Conservation (phyloP, 176 grass and related monocot species). For the Avena eriantha region DNA sequence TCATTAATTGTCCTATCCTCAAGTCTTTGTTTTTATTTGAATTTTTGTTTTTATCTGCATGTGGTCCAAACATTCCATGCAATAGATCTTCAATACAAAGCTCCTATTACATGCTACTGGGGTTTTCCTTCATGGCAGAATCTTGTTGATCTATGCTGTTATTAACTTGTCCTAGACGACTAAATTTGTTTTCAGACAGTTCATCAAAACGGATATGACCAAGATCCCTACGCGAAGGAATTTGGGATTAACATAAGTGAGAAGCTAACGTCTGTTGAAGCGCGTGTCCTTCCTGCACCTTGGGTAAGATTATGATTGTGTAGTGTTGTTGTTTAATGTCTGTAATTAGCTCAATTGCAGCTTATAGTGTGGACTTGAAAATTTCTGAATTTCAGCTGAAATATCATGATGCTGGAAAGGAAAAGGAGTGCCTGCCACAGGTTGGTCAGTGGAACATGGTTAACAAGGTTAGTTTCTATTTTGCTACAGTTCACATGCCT, state of each 20-base stretch:
- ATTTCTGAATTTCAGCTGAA: conserved; percentile 70
- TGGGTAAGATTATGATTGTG: conserved; percentile 60
- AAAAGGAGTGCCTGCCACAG: conserved; percentile 98
- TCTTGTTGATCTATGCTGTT: neutral
- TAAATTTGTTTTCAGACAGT: conserved; percentile 79
- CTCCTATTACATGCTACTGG: conserved; percentile 30
- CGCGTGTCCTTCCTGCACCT: conserved; percentile 96
- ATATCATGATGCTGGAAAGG: conserved; percentile 95
- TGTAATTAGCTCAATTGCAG: neutral
- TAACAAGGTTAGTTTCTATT: conserved; percentile 75
- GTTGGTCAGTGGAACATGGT: conserved; percentile 99
- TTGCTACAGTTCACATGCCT: neutral
- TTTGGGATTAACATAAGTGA: conserved; percentile 98
- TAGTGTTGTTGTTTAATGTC: conserved; percentile 30
- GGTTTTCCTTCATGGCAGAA: conserved; percentile 12
- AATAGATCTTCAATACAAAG: conserved; percentile 12
- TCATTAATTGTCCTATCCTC: conserved; percentile 25
- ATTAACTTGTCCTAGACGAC: neutral
- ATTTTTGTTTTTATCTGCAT: conserved; percentile 27
- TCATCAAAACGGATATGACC: conserved; percentile 91
- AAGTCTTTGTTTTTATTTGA: conserved; percentile 28
- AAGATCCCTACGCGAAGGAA: conserved; percentile 99
- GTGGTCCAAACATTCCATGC: conserved; percentile 48
- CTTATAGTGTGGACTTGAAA: conserved; percentile 11
- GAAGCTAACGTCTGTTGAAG: conserved; percentile 95